Evolutionary conservation across 139 green algal species (phyloP), one percentile per base, ranked within the genome.

Genomic region (Haematococcus lacustris): DNA sequence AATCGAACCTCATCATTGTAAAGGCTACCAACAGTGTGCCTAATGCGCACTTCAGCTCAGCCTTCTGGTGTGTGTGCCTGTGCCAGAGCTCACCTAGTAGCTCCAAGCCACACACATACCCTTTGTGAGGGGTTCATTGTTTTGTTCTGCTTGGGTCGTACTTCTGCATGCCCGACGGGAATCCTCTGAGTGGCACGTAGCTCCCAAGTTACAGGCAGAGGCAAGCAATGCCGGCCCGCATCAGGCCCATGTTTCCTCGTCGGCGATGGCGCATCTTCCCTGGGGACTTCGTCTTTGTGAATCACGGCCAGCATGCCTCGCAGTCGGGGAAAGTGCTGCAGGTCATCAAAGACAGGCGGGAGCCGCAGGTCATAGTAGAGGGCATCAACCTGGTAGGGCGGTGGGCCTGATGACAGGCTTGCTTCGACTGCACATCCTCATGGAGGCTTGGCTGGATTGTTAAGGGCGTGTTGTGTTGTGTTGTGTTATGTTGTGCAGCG

Each of bases 301-400:
- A 69, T 0, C 73, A 39, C 21, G 78, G 77, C 0, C 63, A 61
- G 0, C 72, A 83, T 17, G 73, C 71, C 21, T 75, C 75, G 0
- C 57, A 76, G 50, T 80, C 74, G 2, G 82, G 82, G 23, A 78
- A 75, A n/a, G 82, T 87, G 26, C 53, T 87, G 30, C 63, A 74
- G 3, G 67, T 84, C 2, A 9, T 85, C 26, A 82, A 82, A 51
- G 82, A 87, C 73, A 70, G 61, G 3, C 50, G 74, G 7, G 38
- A 78, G 28, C 82, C 82, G 1, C 66, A 82, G 64, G 78, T 87
- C 1, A 76, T 87, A 28, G 74, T 87, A 2, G 78, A 87, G 62
- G 82, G 82, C 30, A 32, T 79, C 39, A 87, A 87, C 69, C 66
- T 87, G 78, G 82, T 87, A 43, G 7, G 5, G 33, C 9, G 23